Evolutionary conservation across 2,329 filamentous ascomycete species (phyloP).

Genomic region (Cercospora nicotianae): DNA sequence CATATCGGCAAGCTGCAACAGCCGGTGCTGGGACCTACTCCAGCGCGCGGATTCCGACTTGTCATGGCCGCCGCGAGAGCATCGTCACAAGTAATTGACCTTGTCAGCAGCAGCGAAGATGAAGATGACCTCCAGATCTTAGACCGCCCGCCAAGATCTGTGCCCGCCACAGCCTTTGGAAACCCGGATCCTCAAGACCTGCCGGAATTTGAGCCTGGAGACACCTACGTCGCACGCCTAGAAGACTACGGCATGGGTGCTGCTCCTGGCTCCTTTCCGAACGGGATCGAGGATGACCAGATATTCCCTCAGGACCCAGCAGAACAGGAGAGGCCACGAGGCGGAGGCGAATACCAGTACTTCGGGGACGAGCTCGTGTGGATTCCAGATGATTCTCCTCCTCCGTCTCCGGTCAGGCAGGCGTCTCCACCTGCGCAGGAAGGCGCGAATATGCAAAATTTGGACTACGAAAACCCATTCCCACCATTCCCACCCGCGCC

Average conservation of each 20-base stretch:
- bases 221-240: background rate
- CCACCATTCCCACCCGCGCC: background rate
- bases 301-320: background rate
- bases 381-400: conserved; percentile 30
- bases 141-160: background rate
- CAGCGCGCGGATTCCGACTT: background rate
- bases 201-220: background rate
- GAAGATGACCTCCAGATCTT: conserved; percentile 18
- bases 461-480: conserved; percentile 2
- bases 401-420: conserved; percentile 7
- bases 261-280: background rate
- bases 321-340: background rate
- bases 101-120: conserved; percentile 29
- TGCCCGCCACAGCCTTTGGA: background rate
- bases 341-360: background rate
- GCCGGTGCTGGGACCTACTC: background rate
- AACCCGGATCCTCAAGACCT: background rate
- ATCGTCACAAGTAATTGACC: conserved; percentile 28
- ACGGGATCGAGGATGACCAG: background rate
- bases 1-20: background rate
- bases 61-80: conserved; percentile 9
- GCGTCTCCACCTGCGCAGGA: background rate
- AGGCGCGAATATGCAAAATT: background rate
- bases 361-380: conserved; percentile 23
- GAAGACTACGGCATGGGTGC: background rate